Evolutionary conservation across 768 basidiomycete genomes (phyloP).

Genomic region (Amanita brunnescens): DNA sequence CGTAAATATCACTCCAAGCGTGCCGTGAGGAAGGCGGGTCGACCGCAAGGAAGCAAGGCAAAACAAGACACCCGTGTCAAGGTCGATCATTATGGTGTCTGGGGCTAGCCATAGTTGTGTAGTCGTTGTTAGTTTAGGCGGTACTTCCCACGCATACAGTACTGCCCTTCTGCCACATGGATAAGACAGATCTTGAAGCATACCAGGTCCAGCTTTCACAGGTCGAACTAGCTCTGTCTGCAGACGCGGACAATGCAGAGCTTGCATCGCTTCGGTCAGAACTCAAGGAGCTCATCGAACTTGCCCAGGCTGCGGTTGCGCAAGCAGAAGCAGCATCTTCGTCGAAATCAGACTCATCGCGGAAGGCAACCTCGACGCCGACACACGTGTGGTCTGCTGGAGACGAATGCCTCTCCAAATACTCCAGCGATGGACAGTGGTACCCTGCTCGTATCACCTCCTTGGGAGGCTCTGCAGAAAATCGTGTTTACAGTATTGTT

Average conservation of each 20-base stretch:
- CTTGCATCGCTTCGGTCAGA: conserved; percentile 67
- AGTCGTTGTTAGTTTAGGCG: too few species aligned
- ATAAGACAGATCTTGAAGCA: conserved; percentile 76
- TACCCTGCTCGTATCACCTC: conserved; percentile 86
- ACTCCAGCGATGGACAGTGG: conserved; percentile 76
- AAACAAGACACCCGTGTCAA: conserved; percentile 69
- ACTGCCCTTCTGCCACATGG: conserved; percentile 24
- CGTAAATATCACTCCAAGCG: conserved; percentile 76
- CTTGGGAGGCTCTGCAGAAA: conserved; percentile 73
- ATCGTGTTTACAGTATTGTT: conserved; percentile 80
- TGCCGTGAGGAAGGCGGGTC: conserved; percentile 49
- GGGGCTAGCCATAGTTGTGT: too few species aligned
- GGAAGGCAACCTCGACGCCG: conserved; percentile 46
- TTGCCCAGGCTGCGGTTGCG: conserved; percentile 64
- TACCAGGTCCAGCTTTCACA: conserved; percentile 88
- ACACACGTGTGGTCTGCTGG: conserved; percentile 65
- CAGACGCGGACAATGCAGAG: conserved; percentile 69
- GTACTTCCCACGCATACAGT: conserved; percentile 3
- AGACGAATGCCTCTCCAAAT: conserved; percentile 81
- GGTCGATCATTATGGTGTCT: conserved; percentile 48
- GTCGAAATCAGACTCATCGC: conserved; percentile 46
- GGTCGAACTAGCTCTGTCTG: conserved; percentile 69
- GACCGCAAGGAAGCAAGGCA: conserved; percentile 76
- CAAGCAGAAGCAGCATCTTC: conserved; percentile 59
- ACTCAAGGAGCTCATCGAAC: conserved; percentile 74